phyloP scores from a whole-genome alignment of 352 stramenopile species.

The Globisporangium yorkense region DNA sequence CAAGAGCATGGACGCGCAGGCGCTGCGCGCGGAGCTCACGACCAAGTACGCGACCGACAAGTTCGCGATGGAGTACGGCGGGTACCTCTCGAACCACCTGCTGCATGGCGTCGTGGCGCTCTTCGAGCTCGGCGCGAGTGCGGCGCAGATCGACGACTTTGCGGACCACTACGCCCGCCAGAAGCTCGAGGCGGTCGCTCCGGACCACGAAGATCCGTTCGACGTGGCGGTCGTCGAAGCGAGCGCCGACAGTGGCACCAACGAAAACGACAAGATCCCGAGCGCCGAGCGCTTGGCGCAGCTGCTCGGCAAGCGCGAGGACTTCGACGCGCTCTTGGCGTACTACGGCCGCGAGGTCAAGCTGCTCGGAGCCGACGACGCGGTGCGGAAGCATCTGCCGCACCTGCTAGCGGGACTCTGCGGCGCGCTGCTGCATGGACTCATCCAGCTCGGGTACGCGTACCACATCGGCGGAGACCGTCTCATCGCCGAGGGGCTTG shows the following conservation, averaged over 20 bases:
- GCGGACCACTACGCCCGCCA: conserved; percentile 15
- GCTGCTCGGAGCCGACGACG: conserved; percentile 15
- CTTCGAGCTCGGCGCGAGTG: conserved; percentile 19
- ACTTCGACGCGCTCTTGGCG: conserved; percentile 27
- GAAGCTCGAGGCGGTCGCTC: conserved; percentile 16
- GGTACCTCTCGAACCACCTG: conserved; percentile 33
- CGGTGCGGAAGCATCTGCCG: conserved; percentile 23
- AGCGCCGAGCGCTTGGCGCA: conserved; percentile 7
- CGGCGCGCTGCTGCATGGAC: conserved; percentile 26
- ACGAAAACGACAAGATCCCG: neutral
- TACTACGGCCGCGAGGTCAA: conserved; percentile 29
- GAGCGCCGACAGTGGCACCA: neutral
- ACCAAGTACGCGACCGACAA: conserved; percentile 24
- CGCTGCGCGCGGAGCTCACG: conserved; percentile 20
- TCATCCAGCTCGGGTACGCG: conserved; percentile 36
- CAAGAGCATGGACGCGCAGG: conserved; percentile 1
- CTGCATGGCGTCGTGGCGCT: conserved; percentile 28
- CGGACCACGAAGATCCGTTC: conserved; percentile 9
- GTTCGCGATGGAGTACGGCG: conserved; percentile 30
- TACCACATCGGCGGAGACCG: conserved; percentile 23
- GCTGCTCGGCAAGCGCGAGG: conserved; percentile 18
- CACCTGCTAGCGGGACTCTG: conserved; percentile 19
- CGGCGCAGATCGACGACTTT: conserved; percentile 18
- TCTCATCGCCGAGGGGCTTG: conserved; percentile 22
- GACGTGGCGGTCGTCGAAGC: conserved; percentile 3